Evolutionary conservation across 179 eudicot genomes (phyloP).

Genomic region (Gypsophila paniculata): DNA sequence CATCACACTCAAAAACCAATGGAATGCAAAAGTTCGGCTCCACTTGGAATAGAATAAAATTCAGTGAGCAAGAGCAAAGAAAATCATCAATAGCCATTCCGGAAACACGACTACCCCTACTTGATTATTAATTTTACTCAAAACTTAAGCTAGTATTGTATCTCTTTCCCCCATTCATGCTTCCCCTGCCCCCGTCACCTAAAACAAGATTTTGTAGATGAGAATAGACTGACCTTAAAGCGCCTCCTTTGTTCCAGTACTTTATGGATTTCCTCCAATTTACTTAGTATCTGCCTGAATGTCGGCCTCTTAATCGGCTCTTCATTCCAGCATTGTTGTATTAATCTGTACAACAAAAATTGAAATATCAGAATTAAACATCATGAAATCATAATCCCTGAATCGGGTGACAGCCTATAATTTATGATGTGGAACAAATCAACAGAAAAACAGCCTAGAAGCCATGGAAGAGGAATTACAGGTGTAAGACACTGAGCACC

Average conservation of each 20-base stretch:
- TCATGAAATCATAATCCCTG: background rate
- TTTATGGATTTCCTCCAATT: slow-evolving; percentile 30
- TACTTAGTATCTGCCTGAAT: slow-evolving; percentile 35
- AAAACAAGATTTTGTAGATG: background rate
- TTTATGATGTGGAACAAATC: background rate
- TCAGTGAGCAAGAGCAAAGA: background rate
- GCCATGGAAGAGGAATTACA: background rate
- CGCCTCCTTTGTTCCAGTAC: slow-evolving; percentile 31
- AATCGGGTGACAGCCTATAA: background rate
- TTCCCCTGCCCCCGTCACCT: background rate
- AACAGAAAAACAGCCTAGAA: background rate
- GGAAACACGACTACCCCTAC: background rate
- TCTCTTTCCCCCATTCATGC: background rate
- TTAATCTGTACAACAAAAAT: slow-evolving; percentile 28
- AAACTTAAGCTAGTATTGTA: background rate
- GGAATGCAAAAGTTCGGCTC: too few relatives aligned
- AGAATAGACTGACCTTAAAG: slow-evolving; percentile 27
- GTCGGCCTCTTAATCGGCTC: slow-evolving; percentile 37
- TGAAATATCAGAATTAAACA: background rate
- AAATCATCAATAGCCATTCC: background rate
- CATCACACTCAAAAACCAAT: too few relatives aligned
- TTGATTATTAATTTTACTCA: background rate
- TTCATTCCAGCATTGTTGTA: slow-evolving; percentile 45
- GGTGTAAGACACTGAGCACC: background rate
- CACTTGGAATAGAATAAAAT: too few relatives aligned